phyloP scores from a whole-genome alignment of 768 basidiomycete species.

The Pleurotus tuber-regium region DNA sequence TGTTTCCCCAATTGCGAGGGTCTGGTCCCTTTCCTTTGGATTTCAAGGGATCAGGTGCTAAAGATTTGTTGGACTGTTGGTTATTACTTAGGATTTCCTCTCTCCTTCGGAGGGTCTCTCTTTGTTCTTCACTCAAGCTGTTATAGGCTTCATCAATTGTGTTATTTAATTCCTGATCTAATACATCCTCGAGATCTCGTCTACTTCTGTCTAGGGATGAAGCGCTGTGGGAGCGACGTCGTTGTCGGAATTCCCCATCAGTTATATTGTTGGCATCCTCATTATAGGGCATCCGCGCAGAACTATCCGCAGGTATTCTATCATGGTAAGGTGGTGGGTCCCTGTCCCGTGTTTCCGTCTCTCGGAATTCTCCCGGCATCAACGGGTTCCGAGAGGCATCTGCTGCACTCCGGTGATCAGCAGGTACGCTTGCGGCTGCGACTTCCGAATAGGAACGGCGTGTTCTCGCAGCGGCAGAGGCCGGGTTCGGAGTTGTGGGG shows the following conservation, averaged over 20 bases:
- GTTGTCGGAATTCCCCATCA: neutral
- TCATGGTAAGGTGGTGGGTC: no score
- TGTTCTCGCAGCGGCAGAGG: neutral
- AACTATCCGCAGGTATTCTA: no score
- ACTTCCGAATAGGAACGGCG: neutral
- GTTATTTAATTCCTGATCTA: neutral
- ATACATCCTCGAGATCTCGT: neutral
- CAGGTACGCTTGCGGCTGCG: neutral
- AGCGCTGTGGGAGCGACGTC: neutral
- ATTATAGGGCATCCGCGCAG: neutral
- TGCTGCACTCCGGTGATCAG: neutral
- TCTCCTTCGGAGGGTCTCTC: neutral
- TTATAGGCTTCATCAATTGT: neutral
- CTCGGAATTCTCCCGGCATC: neutral
- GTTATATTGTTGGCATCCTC: neutral
- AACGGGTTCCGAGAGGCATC: neutral
- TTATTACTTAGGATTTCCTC: neutral
- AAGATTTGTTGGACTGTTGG: neutral
- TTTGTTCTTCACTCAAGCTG: neutral
- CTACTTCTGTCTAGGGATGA: neutral
- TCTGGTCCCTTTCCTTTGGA: slow-evolving; percentile 29
- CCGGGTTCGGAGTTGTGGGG: neutral
- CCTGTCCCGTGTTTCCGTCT: no score
- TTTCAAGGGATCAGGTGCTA: slow-evolving; percentile 26
- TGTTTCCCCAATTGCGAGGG: slow-evolving; percentile 22